phyloP scores from a whole-genome alignment of 805 yeast genomes.

The Wickerhamiella sorbophila region DNA sequence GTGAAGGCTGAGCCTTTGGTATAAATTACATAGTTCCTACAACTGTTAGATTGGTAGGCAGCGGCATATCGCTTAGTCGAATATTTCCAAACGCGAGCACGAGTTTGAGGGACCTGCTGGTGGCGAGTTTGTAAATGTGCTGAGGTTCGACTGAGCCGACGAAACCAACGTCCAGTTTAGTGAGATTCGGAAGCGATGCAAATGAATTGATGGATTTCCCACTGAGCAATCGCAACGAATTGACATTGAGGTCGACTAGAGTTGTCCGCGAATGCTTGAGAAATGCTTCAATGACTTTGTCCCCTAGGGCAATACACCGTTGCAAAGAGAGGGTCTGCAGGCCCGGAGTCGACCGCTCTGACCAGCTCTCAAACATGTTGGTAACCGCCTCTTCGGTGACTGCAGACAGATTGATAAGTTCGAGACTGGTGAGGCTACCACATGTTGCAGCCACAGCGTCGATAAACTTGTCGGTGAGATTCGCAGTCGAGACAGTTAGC shows the following conservation, averaged over 20 bases:
- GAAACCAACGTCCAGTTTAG: slow-evolving; percentile 65
- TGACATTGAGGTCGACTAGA: slow-evolving; percentile 53
- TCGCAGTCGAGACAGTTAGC: slow-evolving; percentile 61
- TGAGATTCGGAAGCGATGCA: slow-evolving; percentile 40
- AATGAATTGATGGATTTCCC: slow-evolving; percentile 23
- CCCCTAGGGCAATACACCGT: slow-evolving; percentile 53
- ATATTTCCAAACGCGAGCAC: slow-evolving; percentile 63
- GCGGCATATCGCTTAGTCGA: slow-evolving; percentile 20
- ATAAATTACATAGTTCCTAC: slow-evolving; percentile 18
- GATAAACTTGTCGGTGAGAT: slow-evolving; percentile 32
- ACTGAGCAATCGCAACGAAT: slow-evolving; percentile 52
- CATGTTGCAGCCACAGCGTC: slow-evolving; percentile 47
- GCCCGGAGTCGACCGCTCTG: slow-evolving; percentile 29
- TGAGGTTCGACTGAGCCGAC: slow-evolving; percentile 62
- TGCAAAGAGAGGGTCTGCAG: slow-evolving; percentile 45
- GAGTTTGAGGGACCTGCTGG: slow-evolving; percentile 47
- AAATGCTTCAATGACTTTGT: slow-evolving; percentile 44
- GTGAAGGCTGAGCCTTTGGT: not conserved
- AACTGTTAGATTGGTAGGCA: slow-evolving; percentile 18
- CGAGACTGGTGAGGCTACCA: slow-evolving; percentile 36
- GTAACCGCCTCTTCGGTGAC: slow-evolving; percentile 56
- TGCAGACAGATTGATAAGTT: slow-evolving; percentile 45
- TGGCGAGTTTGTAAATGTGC: slow-evolving; percentile 42
- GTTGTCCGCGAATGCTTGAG: slow-evolving; percentile 50
- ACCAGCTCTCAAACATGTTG: slow-evolving; percentile 44